Percentiles rank a stretch among this genome's conserved stretches.
Evolutionary conservation across 345 rosid species (phyloP).

Genomic region (Turritis glabra): DNA sequence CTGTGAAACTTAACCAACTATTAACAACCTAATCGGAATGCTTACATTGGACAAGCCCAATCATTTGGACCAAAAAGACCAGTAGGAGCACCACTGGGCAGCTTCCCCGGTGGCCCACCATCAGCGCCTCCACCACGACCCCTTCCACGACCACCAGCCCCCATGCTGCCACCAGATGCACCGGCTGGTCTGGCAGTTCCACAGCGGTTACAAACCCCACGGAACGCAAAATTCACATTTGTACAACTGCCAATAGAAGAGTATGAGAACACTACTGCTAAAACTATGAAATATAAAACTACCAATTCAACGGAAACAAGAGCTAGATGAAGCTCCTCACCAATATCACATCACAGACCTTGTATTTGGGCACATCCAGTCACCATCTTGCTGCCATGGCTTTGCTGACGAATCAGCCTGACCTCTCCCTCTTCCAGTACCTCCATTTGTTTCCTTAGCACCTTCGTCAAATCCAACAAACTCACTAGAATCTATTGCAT

Average conservation of each 20-base stretch:
- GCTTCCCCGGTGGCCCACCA: slow-evolving; percentile 51
- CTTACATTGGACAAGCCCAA: slow-evolving; percentile 99
- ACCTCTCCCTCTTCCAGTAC: slow-evolving; percentile 76
- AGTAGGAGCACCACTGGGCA: slow-evolving; percentile 60
- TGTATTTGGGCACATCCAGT: slow-evolving; percentile 99
- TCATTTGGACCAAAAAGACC: slow-evolving; percentile 98
- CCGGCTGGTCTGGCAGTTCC: slow-evolving; percentile 96
- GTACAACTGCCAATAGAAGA: slow-evolving; percentile 71
- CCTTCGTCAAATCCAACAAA: slow-evolving; percentile 53
- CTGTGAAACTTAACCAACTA: not conserved
- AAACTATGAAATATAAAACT: not conserved
- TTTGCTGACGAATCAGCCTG: slow-evolving; percentile 72
- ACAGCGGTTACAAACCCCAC: slow-evolving; percentile 97
- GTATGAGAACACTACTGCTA: slow-evolving; percentile 32
- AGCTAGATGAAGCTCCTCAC: slow-evolving; percentile 97
- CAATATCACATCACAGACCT: slow-evolving; percentile 99
- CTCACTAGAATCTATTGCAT: slow-evolving; percentile 48
- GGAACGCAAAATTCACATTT: slow-evolving; percentile 96
- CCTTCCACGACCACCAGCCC: slow-evolving; percentile 82
- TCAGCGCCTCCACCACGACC: slow-evolving; percentile 66
- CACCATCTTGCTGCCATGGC: slow-evolving; percentile 97
- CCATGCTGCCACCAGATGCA: slow-evolving; percentile 68
- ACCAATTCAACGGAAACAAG: slow-evolving; percentile 41
- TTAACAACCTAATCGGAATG: not conserved
- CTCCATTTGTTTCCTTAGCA: slow-evolving; percentile 48